Evolutionary conservation across 1,284 basidiomycete genomes (phyloP).

Genomic region (Rhizoctonia solani): DNA sequence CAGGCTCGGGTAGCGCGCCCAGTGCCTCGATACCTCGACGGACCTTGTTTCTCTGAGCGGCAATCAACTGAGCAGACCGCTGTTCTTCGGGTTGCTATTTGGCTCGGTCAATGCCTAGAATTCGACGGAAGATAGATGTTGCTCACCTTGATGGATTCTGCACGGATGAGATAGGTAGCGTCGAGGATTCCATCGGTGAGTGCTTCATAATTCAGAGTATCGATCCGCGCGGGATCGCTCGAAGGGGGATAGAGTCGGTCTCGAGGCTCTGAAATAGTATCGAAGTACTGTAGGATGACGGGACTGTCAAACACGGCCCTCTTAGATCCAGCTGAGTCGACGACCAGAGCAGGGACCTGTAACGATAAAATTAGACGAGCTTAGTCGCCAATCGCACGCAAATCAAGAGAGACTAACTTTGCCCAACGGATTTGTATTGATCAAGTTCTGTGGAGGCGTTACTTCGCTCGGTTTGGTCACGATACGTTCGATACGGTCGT

Average conservation of each 20-base stretch:
- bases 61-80: slow-evolving; percentile 9
- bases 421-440: slow-evolving; percentile 12
- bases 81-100: not conserved
- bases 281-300: slow-evolving; percentile 24
- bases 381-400: not conserved
- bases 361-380: not conserved
- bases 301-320: slow-evolving; percentile 13
- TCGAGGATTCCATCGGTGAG: slow-evolving; percentile 20
- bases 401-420: not conserved
- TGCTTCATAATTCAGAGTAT: slow-evolving; percentile 18
- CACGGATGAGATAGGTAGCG: slow-evolving; percentile 8
- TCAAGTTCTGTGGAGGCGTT: slow-evolving; percentile 9
- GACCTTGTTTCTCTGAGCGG: slow-evolving; percentile 14
- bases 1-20: slow-evolving; percentile 5
- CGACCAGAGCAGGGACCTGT: slow-evolving; percentile 14
- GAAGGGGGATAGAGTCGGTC: slow-evolving; percentile 22
- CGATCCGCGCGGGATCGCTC: slow-evolving; percentile 17
- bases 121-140: not conserved
- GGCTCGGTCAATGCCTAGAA: not conserved
- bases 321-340: not conserved
- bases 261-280: not conserved
- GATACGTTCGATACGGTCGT: slow-evolving; percentile 5
- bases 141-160: slow-evolving; percentile 1
- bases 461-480: slow-evolving; percentile 13
- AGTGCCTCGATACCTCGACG: slow-evolving; percentile 17